Conservation (phyloP, 805 yeast genomes). For the Metschnikowia dekortorum region DNA sequence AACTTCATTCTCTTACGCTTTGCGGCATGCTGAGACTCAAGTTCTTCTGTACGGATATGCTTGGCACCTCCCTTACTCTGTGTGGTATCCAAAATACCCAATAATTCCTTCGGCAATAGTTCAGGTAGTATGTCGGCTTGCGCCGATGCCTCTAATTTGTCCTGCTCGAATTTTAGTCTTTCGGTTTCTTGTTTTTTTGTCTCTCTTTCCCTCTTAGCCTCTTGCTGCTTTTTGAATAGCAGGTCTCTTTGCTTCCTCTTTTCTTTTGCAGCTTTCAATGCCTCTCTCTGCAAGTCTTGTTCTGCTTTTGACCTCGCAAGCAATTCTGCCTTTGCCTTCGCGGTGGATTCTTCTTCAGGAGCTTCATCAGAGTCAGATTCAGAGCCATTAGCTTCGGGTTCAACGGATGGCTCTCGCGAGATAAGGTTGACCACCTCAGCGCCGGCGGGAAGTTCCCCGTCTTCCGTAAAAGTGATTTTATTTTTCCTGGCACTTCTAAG, state of each 20-base stretch:
- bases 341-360: slow-evolving; percentile 42
- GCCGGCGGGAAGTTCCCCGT: slow-evolving; percentile 19
- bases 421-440: slow-evolving; percentile 9
- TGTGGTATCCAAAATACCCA: slow-evolving; percentile 18
- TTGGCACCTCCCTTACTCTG: slow-evolving; percentile 17
- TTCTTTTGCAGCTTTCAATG: slow-evolving; percentile 27
- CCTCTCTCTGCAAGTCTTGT: slow-evolving; percentile 20
- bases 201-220: slow-evolving; percentile 20
- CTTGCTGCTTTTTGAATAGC: slow-evolving; percentile 34
- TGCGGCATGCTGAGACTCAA: slow-evolving; percentile 28
- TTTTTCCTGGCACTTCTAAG: slow-evolving; percentile 26
- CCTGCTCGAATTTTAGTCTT: slow-evolving; percentile 11
- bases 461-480: slow-evolving; percentile 32
- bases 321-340: slow-evolving; percentile 23
- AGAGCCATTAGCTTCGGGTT: slow-evolving; percentile 16
- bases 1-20: slow-evolving; percentile 28
- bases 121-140: slow-evolving; percentile 33
- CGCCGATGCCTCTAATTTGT: slow-evolving; percentile 7
- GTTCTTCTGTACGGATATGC: slow-evolving; percentile 31
- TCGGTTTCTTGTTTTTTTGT: slow-evolving; percentile 20
- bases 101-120: slow-evolving; percentile 37
- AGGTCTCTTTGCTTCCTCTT: slow-evolving; percentile 32
- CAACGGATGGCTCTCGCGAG: slow-evolving; percentile 12
- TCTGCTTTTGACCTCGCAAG: slow-evolving; percentile 25
- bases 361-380: slow-evolving; percentile 32